These are phyloP conservation scores for Acacia crassicarpa DNA, from an alignment of 306 rosid species.

Conservation along the genomic window DNA sequence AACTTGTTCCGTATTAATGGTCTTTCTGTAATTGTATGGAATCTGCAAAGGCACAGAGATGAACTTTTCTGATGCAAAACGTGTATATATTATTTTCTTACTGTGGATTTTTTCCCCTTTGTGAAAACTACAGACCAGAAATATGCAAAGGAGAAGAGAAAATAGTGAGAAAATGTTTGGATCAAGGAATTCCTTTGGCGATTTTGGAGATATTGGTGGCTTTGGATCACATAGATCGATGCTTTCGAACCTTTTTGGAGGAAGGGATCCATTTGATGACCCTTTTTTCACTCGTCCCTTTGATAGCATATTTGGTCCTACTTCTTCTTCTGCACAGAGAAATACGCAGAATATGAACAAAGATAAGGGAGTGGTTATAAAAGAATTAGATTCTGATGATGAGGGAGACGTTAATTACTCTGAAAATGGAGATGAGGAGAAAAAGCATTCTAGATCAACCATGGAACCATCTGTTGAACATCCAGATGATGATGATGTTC, in stretches of 20 bases:
- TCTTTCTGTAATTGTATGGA: not conserved
- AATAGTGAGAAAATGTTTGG: constrained; percentile 34
- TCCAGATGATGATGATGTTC: constrained; percentile 58
- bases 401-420: constrained; percentile 36
- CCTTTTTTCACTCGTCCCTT: constrained; percentile 70
- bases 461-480: constrained; percentile 72
- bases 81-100: not conserved
- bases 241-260: constrained; percentile 58
- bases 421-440: constrained; percentile 28
- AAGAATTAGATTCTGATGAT: constrained; percentile 70
- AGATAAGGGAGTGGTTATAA: constrained; percentile 54
- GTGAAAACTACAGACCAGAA: constrained; percentile 26
- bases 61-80: not conserved
- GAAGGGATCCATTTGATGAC: constrained; percentile 81
- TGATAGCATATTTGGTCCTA: constrained; percentile 39
- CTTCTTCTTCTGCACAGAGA: constrained; percentile 28
- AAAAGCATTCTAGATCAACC: constrained; percentile 36
- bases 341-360: constrained; percentile 26
- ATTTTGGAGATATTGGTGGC: constrained; percentile 42
- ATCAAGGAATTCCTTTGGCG: constrained; percentile 28
- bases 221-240: constrained; percentile 49
- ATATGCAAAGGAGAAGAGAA: constrained; percentile 60
- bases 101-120: not conserved
- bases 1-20: not conserved
- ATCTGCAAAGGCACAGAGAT: not conserved